Percentiles rank a stretch among this genome's conserved stretches.
Evolutionary conservation across 2,329 filamentous ascomycete genomes (phyloP).

Genomic region (Fusarium mundagurra): DNA sequence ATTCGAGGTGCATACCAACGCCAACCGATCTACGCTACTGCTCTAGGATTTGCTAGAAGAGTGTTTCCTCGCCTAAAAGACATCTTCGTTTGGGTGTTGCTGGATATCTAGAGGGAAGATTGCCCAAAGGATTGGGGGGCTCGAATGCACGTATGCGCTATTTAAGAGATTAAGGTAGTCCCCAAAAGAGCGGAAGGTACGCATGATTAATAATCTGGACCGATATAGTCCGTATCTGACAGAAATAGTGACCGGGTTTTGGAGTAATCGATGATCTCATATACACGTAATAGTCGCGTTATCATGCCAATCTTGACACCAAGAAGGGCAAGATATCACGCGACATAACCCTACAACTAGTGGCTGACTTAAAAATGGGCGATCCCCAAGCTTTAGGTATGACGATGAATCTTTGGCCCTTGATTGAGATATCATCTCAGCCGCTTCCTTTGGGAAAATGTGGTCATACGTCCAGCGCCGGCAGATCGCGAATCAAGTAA

Average conservation of each 20-base stretch:
- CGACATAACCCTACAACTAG: background rate
- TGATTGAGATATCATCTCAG: background rate
- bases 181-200: rapidly evolving
- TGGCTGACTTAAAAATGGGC: background rate
- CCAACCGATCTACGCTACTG: background rate
- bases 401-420: background rate
- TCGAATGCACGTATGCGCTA: background rate
- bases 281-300: background rate
- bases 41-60: background rate
- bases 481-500: background rate
- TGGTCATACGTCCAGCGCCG: background rate
- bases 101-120: background rate
- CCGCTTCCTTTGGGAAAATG: background rate
- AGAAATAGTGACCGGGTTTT: background rate
- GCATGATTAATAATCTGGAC: background rate
- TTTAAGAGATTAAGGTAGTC: background rate
- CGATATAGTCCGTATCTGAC: background rate
- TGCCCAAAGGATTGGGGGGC: background rate
- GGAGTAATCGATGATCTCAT: background rate
- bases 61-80: too few species aligned
- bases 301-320: background rate
- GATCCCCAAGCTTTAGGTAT: background rate
- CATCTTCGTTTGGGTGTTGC: background rate
- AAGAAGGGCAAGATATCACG: background rate
- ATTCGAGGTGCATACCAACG: background rate